Evolutionary conservation across 2,329 filamentous ascomycete genomes (phyloP).

Genomic region (Penicillium sclerotigenum): DNA sequence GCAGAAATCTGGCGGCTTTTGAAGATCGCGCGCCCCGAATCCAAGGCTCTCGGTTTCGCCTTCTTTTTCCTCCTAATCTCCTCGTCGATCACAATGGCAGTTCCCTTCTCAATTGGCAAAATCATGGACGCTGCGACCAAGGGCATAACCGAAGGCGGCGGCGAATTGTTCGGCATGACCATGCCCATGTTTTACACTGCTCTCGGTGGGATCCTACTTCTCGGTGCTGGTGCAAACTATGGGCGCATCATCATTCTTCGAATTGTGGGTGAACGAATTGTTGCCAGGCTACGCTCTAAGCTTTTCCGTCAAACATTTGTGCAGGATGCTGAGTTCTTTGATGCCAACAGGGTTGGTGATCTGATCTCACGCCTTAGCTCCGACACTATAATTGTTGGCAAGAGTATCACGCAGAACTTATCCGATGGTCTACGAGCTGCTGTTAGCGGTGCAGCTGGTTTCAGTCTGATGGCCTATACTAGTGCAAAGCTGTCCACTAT

Average conservation of each 20-base stretch:
- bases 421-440: conserved; percentile 90
- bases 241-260: conserved; percentile 87
- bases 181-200: conserved; percentile 84
- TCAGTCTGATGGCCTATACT: conserved; percentile 93
- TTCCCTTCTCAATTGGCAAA: conserved; percentile 93
- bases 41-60: conserved; percentile 71
- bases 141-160: conserved; percentile 59
- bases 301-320: conserved; percentile 89
- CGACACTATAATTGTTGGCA: conserved; percentile 96
- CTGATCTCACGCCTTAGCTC: conserved; percentile 92
- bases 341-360: conserved; percentile 94
- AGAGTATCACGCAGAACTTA: conserved; percentile 96
- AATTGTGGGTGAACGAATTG: conserved; percentile 92
- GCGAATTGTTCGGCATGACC: conserved; percentile 75
- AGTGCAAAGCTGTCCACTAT: conserved; percentile 87
- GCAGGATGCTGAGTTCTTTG: conserved; percentile 99
- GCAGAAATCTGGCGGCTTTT: conserved; percentile 81
- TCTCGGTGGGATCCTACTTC: conserved; percentile 69
- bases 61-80: conserved; percentile 85
- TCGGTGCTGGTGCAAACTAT: conserved; percentile 89
- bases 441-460: conserved; percentile 85
- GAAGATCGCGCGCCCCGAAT: conserved; percentile 83
- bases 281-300: conserved; percentile 81
- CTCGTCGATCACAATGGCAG: conserved; percentile 89
- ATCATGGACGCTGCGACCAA: conserved; percentile 90